Evolutionary conservation across 495 filamentous ascomycete genomes (phyloP), one percentile per base, ranked within the genome.

Genomic region (Extremus antarcticus): DNA sequence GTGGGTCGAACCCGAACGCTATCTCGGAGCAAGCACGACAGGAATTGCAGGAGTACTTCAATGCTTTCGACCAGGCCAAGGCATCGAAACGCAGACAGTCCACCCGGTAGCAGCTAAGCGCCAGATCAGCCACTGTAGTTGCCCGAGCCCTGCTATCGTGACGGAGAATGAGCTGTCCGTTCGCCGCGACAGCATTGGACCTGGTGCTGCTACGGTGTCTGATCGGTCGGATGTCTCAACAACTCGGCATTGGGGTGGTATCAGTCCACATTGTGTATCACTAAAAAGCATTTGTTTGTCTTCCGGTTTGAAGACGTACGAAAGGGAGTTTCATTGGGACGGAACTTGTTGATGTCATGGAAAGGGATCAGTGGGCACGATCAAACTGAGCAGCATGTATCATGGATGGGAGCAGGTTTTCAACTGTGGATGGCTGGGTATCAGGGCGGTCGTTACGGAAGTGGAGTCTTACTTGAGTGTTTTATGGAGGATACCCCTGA

Each of bases 21-120:
- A 54, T 73, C 56, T 87, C 88, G 17, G 82, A 85, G 50, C 84
- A 87, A 68, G 81, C 85, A 22, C 81, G 83, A 56, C 84, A 79
- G 66, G 87, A 94, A 68, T 79, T 96, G 48, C 80, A 86, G 46
- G 83, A 84, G 54, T 96, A 95, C 68, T 87, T 87, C 32, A 84
- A 81, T 66, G 88, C 83, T 2, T 95, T 96, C 71, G 90, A 95
- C 65, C 87, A 85, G 52, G 79, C 84, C 48, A 80, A 88, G 23
- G 78, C 83, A 60, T 73, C 76, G 60, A 82, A 79, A 57, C 71
- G 83, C 62, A 76, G 81, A 51, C 69, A 78, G 65, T 78, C 75
- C 13, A 46, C 60, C 29, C 15, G 25, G 25, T 62, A 47, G 48
- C 19, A 7, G 3, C 41, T 19, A 19, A n/a, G n/a, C n/a, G n/a